Evolutionary conservation across 1,139 yeast species (phyloP).

Genomic region (Spencermartinsiella ligniputridi): DNA sequence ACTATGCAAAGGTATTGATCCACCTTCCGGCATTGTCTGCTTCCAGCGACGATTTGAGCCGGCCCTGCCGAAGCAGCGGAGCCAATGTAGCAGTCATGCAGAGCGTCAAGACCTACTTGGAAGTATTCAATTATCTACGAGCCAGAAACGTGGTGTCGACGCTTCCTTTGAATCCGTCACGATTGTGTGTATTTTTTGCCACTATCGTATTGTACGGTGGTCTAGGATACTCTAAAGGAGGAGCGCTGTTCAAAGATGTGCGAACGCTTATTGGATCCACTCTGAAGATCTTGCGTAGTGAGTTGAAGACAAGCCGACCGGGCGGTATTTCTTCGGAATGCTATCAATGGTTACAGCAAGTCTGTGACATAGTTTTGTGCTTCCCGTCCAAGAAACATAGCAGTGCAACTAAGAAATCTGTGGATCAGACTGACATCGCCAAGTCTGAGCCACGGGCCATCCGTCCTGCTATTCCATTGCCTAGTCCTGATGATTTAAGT

Average conservation of each 20-base stretch:
- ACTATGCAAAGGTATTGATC: conserved; percentile 73
- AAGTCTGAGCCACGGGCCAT: background rate
- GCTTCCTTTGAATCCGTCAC: conserved; percentile 64
- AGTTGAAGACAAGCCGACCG: conserved; percentile 25
- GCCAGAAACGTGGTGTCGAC: conserved; percentile 44
- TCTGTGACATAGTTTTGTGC: conserved; percentile 22
- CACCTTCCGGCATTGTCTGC: conserved; percentile 70
- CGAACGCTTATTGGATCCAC: conserved; percentile 37
- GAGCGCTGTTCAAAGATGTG: conserved; percentile 69
- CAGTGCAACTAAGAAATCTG: background rate
- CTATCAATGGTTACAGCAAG: conserved; percentile 24
- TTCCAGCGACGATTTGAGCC: conserved; percentile 21
- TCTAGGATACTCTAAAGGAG: conserved; percentile 78
- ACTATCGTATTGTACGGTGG: conserved; percentile 74
- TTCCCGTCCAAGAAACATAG: background rate
- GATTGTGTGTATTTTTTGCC: conserved; percentile 64
- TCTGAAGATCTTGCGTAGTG: conserved; percentile 24
- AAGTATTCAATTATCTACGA: conserved; percentile 50
- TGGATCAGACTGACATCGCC: background rate
- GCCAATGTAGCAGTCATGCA: conserved; percentile 71
- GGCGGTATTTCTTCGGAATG: conserved; percentile 24
- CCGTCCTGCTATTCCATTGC: background rate
- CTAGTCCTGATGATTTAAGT: background rate
- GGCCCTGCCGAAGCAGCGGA: conserved; percentile 42
- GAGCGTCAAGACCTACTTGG: conserved; percentile 62